Percentiles rank a stretch among this genome's conserved stretches.
Evolutionary conservation across 2,329 filamentous ascomycete genomes (phyloP).

Genomic region (Fusarium keratoplasticum): DNA sequence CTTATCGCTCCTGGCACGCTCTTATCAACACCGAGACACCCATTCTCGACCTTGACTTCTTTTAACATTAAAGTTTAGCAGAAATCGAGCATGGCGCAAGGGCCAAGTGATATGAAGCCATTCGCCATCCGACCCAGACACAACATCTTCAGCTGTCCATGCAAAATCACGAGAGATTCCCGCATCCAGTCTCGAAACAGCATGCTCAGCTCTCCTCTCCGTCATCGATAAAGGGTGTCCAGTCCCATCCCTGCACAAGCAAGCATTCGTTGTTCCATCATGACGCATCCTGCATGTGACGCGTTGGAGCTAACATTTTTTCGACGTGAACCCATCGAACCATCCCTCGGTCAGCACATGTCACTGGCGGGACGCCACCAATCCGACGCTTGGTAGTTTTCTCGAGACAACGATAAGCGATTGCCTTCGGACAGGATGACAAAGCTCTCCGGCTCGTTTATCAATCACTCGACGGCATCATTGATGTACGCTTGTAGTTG

Average conservation of each 20-base stretch:
- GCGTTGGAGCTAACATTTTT: not conserved
- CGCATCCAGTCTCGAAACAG: not conserved
- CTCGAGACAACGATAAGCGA: slow-evolving; percentile 1
- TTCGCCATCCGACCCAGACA: not conserved
- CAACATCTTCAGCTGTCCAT: not conserved
- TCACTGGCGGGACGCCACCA: not conserved
- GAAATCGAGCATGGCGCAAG: not conserved
- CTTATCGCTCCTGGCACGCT: not conserved
- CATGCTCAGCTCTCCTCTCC: not conserved
- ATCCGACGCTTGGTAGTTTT: not conserved
- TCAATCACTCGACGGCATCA: not conserved
- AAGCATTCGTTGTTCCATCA: not conserved
- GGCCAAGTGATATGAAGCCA: not conserved
- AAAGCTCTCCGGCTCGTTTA: not conserved
- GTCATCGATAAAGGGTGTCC: not conserved
- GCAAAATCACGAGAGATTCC: not conserved
- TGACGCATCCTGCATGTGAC: not conserved
- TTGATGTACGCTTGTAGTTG: not conserved
- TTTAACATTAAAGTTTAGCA: not conserved
- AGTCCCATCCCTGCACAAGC: not conserved
- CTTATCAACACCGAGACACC: not conserved
- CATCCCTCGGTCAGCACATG: not conserved
- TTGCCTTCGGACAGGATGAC: not conserved
- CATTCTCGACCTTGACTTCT: not conserved
- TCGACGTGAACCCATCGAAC: not conserved